Conservation (phyloP, 2,329 filamentous ascomycete species). For the Metarhizium rileyi region DNA sequence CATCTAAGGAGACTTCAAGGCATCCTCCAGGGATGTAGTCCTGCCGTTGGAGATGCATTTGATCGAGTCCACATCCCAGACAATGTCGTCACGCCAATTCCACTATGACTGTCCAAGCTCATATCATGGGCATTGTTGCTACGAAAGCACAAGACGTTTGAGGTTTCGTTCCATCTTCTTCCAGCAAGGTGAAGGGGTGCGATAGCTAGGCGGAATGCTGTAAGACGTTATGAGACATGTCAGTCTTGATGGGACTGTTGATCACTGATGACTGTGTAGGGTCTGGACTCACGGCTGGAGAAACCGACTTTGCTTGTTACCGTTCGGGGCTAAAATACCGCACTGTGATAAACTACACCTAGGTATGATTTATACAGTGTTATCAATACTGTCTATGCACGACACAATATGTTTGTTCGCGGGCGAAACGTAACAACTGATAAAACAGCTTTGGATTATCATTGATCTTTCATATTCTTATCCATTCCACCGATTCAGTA, state of each 20-base stretch:
- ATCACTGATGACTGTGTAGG: background rate
- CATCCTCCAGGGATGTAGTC: constrained; percentile 33
- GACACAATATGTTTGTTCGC: no score
- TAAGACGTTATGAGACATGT: background rate
- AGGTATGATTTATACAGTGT: background rate
- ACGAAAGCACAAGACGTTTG: background rate
- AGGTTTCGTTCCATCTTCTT: background rate
- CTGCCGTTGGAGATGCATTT: constrained; percentile 10
- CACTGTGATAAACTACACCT: no score
- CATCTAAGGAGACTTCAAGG: constrained; percentile 19
- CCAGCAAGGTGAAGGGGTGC: background rate
- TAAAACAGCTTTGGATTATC: background rate
- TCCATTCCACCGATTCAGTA: constrained; percentile 37
- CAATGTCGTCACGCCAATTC: background rate
- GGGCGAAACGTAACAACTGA: background rate
- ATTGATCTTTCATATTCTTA: background rate
- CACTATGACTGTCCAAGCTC: background rate
- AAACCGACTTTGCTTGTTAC: background rate
- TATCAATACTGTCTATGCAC: background rate
- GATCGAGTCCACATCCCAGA: background rate
- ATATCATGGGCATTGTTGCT: background rate
- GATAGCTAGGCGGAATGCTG: no score
- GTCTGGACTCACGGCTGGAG: background rate
- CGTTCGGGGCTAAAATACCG: background rate
- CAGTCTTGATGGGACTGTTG: background rate